These are phyloP conservation scores for Pythium sp. DNA, from an alignment of 352 stramenopile species.

Conservation along the genomic window DNA sequence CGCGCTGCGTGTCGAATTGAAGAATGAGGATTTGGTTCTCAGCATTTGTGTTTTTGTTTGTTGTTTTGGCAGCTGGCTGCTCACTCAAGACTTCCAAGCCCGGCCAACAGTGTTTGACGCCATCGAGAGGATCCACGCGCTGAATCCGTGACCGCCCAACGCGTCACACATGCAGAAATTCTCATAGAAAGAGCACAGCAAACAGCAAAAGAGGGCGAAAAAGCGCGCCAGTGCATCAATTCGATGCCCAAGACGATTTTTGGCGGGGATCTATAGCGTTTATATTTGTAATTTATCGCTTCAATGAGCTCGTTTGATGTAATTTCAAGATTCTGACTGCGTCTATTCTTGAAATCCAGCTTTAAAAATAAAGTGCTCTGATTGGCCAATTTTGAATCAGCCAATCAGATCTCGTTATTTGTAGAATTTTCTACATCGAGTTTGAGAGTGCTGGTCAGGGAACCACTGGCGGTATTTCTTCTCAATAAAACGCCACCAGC, in stretches of 20 bases:
- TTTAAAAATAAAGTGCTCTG: background rate
- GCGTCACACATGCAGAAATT: background rate
- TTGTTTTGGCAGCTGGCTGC: slow-evolving; percentile 49
- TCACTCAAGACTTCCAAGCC: slow-evolving; percentile 46
- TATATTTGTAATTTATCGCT: slow-evolving; percentile 10
- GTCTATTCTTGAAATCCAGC: background rate
- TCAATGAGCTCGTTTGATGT: background rate
- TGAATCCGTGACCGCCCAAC: slow-evolving; percentile 12
- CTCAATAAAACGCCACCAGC: slow-evolving; percentile 11
- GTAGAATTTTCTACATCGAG: slow-evolving; percentile 25
- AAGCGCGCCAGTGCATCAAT: slow-evolving; percentile 9
- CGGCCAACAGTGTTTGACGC: slow-evolving; percentile 66
- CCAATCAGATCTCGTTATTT: slow-evolving; percentile 25
- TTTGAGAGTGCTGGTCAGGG: slow-evolving; percentile 29
- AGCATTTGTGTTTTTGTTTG: background rate
- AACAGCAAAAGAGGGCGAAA: slow-evolving; percentile 6
- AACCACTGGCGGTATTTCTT: background rate
- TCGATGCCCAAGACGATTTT: background rate
- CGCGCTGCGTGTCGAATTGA: slow-evolving; percentile 7
- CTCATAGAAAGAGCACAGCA: slow-evolving; percentile 7
- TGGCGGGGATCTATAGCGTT: slow-evolving; percentile 4
- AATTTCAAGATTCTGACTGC: background rate
- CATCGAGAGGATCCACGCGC: slow-evolving; percentile 56
- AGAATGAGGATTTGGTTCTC: slow-evolving; percentile 10
- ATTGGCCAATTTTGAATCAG: slow-evolving; percentile 8